A percentile compares a stretch with the other conserved stretches of the same genome.
phyloP scores from a whole-genome alignment of 108 stramenopile genomes.

The Cyclostephanos invisitatus region DNA sequence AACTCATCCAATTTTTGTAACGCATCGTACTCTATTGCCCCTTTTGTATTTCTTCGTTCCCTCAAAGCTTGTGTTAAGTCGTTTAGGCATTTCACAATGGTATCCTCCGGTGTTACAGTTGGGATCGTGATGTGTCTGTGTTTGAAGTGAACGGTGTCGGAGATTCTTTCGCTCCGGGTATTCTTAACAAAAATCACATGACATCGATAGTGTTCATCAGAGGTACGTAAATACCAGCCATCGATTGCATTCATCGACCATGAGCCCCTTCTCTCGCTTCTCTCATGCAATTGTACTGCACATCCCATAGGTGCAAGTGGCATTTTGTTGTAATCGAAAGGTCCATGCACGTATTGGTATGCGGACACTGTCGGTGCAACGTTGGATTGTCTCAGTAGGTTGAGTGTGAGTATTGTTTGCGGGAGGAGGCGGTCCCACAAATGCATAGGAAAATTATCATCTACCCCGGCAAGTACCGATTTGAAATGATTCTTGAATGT shows the following conservation, averaged over 20 bases:
- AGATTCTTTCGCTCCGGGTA: no score
- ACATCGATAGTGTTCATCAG: slow-evolving; percentile 13
- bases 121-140: no score
- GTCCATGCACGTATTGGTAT: slow-evolving; percentile 17
- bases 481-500: slow-evolving; percentile 55
- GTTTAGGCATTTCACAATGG: no score
- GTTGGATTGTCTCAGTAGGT: neutral
- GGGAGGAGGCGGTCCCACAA: slow-evolving; percentile 36
- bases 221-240: slow-evolving; percentile 44
- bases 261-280: slow-evolving; percentile 12
- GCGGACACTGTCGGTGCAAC: no score
- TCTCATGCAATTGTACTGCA: slow-evolving; percentile 35
- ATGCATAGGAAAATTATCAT: slow-evolving; percentile 29
- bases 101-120: no score
- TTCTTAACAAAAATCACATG: no score
- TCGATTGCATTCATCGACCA: slow-evolving; percentile 31
- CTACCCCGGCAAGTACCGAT: slow-evolving; percentile 23
- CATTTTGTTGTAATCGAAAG: slow-evolving; percentile 51
- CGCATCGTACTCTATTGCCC: no score
- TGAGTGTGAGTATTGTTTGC: slow-evolving; percentile 17
- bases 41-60: no score
- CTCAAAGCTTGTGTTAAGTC: no score
- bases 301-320: slow-evolving; percentile 57
- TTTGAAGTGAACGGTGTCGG: no score
- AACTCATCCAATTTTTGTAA: no score